Base-by-base conservation (phyloP, 2,329 filamentous ascomycete genomes). In the Parasarocladium wereldwijsianum region DNA sequence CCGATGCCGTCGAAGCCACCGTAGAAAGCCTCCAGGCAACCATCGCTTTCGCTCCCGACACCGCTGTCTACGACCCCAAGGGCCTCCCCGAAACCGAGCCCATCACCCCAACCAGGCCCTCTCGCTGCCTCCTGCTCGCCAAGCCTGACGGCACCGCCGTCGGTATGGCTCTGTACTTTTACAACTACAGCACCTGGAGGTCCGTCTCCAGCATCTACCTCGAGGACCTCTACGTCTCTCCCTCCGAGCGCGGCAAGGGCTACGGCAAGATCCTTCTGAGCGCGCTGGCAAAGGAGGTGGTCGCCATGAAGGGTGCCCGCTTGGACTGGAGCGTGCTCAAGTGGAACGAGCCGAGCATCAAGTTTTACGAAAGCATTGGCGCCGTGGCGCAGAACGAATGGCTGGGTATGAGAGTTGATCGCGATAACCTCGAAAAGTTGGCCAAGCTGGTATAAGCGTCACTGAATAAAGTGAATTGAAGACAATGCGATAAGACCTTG, bases 141-240 rank as follows among this genome's bases (percentile, higher is more conserved):
- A 55, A 64, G 14, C 54, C 61, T 8, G 52, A 57, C 5, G 52
- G 59, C 8, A 32, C 24, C 22, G 51, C 51, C 1, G 80, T 72
- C 0, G 84, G 79, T 27, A 83, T 94, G 69, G 85, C 85, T 2
- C 57, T 94, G 23, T 94, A 85, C 58, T 96, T 93, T 53, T 85
- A 87, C 64, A 96, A 87, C 57, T 96, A 93, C 57, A 84, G 76
- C 46, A 94, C 87, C 1, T 96, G 90, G 90, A 71, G 80, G 7
- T 71, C 80, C n/a, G 70, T 70, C 26, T 73, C 86, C 0, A 87
- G 87, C 3, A 80, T 98, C 46, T 93, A 92, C 52, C 74, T 96
- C 21, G 87, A 96, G 52, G 87, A 96, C 47, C 60, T 96, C n/a
- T 93, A 77, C 45, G 83, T 98, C 23, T 65, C 73, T 41, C 66